Percentiles rank a stretch among this genome's conserved stretches.
These are phyloP conservation scores for Alternaria burnsii DNA, from an alignment of 2,329 filamentous ascomycete species.

Conservation along the genomic window DNA sequence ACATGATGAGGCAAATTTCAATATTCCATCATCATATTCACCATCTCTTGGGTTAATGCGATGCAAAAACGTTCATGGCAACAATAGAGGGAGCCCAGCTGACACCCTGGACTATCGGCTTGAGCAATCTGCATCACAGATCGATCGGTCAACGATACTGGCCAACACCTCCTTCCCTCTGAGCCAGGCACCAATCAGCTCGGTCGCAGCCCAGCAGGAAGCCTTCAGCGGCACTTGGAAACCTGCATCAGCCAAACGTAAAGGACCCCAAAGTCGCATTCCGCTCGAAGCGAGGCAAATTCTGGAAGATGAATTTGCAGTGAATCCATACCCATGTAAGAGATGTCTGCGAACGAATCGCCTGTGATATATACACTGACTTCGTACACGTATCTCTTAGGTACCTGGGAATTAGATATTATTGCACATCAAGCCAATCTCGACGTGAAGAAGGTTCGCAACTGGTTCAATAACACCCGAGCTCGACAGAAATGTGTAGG, in stretches of 20 bases:
- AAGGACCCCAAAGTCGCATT: slow-evolving; percentile 43
- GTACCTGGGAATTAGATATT: slow-evolving; percentile 47
- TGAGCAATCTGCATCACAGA: background rate
- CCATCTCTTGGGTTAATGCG: background rate
- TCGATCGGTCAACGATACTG: background rate
- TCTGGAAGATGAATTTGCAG: slow-evolving; percentile 46
- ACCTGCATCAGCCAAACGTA: slow-evolving; percentile 46
- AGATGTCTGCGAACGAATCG: background rate
- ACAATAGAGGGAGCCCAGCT: background rate
- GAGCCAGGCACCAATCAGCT: background rate
- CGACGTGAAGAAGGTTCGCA: slow-evolving; percentile 47
- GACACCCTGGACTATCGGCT: background rate
- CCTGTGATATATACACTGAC: background rate
- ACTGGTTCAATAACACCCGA: slow-evolving; percentile 49
- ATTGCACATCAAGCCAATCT: slow-evolving; percentile 49
- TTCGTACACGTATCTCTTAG: background rate
- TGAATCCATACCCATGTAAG: slow-evolving; percentile 46
- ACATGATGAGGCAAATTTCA: background rate
- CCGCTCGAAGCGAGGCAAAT: slow-evolving; percentile 44
- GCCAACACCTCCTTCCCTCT: background rate
- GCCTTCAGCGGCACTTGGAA: slow-evolving; percentile 31
- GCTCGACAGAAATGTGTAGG: slow-evolving; percentile 43
- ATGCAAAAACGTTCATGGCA: background rate
- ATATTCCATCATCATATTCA: slow-evolving; percentile 15
- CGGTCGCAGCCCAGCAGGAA: slow-evolving; percentile 19